Percentiles rank a stretch among this genome's conserved stretches.
Evolutionary conservation across 192 early-diverging fungal species (phyloP).

Genomic region (Spizellomyces sp.): DNA sequence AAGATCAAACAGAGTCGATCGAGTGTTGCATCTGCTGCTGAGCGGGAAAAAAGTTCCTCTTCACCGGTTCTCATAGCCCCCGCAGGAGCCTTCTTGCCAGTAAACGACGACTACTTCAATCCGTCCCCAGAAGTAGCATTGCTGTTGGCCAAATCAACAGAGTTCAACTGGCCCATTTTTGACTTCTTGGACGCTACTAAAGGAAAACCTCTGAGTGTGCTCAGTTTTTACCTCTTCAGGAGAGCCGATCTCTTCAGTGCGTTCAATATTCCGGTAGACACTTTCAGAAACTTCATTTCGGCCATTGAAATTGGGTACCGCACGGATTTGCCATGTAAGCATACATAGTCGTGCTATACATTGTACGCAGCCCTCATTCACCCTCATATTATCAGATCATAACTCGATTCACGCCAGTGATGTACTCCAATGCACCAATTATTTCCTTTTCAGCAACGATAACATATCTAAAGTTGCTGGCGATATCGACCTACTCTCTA

Average conservation of each 20-base stretch:
- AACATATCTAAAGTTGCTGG: constrained; percentile 27
- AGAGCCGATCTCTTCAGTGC: constrained; percentile 42
- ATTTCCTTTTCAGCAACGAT: constrained; percentile 33
- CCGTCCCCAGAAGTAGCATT: constrained; percentile 25
- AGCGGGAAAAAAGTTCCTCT: not conserved
- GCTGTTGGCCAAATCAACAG: constrained; percentile 25
- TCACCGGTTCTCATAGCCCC: not conserved
- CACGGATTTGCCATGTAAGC: constrained; percentile 52
- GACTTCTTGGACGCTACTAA: constrained; percentile 38
- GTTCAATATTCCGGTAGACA: constrained; percentile 45
- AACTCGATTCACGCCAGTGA: constrained; percentile 61
- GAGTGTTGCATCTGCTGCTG: constrained; percentile 4
- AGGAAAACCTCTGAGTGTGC: constrained; percentile 27
- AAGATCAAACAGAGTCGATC: not conserved
- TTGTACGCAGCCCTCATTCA: constrained; percentile 4
- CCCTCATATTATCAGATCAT: constrained; percentile 44
- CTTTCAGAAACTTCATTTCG: constrained; percentile 46
- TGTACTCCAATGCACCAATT: constrained; percentile 53
- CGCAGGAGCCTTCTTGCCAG: not conserved
- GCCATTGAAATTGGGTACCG: constrained; percentile 53
- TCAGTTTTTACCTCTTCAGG: constrained; percentile 44
- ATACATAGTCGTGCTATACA: not conserved
- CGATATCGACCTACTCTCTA: constrained; percentile 51
- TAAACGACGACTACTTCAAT: constrained; percentile 5
- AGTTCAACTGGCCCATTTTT: constrained; percentile 54